Conservation (phyloP, 805 yeast species). For the Cyberlindnera japonica region DNA sequence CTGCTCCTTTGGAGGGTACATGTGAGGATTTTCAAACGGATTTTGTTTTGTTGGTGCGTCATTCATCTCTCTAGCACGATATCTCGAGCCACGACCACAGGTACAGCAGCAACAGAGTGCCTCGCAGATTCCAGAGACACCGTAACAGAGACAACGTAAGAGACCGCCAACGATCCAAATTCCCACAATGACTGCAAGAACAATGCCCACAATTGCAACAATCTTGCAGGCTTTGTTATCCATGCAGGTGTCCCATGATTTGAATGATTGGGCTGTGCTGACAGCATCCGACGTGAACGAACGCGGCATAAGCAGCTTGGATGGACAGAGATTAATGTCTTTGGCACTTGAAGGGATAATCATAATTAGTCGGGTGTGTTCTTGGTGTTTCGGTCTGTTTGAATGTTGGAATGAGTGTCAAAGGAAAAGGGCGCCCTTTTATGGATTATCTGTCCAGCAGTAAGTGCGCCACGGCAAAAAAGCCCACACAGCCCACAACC, state of each 20-base stretch:
- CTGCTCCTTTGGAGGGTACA: slow-evolving; percentile 20
- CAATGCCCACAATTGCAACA: slow-evolving; percentile 70
- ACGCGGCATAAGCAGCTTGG: slow-evolving; percentile 13
- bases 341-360: slow-evolving; percentile 10
- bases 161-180: slow-evolving; percentile 57
- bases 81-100: slow-evolving; percentile 21
- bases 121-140: slow-evolving; percentile 47
- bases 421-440: no score
- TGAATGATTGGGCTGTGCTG: slow-evolving; percentile 45
- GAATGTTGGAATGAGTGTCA: no score
- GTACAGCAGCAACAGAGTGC: slow-evolving; percentile 52
- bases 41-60: slow-evolving; percentile 11
- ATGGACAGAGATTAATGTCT: slow-evolving; percentile 13
- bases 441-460: no score
- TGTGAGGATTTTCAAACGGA: slow-evolving; percentile 20
- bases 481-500: no score
- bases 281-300: slow-evolving; percentile 22
- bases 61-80: slow-evolving; percentile 5
- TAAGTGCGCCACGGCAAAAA: no score
- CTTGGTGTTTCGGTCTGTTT: no score
- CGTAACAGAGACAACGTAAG: slow-evolving; percentile 54
- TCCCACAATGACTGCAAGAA: slow-evolving; percentile 48
- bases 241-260: slow-evolving; percentile 77
- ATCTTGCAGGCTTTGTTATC: slow-evolving; percentile 71
- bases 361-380: no score